A percentile compares a stretch with the other conserved stretches of the same genome.
Conservation (phyloP, 495 filamentous ascomycete genomes). For the Neurospora intermedia region DNA sequence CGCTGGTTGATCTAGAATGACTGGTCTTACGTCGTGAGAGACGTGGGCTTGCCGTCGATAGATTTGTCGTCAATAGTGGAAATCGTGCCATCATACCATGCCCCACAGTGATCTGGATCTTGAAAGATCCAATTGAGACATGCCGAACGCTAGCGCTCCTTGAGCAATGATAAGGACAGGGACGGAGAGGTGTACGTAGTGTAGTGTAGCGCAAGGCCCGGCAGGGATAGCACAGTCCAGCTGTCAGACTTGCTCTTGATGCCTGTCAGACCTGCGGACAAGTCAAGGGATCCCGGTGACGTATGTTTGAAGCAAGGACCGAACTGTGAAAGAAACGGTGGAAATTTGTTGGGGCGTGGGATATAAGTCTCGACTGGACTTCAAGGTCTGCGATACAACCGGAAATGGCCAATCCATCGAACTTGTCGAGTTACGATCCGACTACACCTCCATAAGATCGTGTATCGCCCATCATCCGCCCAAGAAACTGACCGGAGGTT, state of each 20-base stretch:
- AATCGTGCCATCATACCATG: neutral
- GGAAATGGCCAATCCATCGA: neutral
- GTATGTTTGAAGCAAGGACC: neutral
- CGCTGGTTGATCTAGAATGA: neutral
- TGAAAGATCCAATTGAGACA: neutral
- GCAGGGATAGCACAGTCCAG: neutral
- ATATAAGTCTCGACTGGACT: neutral
- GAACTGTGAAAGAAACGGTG: neutral
- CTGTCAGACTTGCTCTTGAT: neutral
- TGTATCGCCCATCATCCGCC: neutral
- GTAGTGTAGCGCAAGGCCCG: neutral
- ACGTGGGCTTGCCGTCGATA: neutral
- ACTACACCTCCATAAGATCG: neutral
- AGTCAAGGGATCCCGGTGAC: neutral
- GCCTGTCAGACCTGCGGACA: neutral
- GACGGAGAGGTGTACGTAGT: neutral
- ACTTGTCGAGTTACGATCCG: neutral
- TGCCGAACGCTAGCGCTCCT: neutral
- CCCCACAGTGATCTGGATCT: neutral
- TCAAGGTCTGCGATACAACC: neutral
- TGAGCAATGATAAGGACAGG: neutral
- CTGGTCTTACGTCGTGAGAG: neutral
- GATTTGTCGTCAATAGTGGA: neutral
- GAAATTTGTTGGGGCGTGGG: neutral
- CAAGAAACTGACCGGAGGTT: neutral